Evolutionary conservation across 345 rosid species (phyloP).

Genomic region (Populus simonii): DNA sequence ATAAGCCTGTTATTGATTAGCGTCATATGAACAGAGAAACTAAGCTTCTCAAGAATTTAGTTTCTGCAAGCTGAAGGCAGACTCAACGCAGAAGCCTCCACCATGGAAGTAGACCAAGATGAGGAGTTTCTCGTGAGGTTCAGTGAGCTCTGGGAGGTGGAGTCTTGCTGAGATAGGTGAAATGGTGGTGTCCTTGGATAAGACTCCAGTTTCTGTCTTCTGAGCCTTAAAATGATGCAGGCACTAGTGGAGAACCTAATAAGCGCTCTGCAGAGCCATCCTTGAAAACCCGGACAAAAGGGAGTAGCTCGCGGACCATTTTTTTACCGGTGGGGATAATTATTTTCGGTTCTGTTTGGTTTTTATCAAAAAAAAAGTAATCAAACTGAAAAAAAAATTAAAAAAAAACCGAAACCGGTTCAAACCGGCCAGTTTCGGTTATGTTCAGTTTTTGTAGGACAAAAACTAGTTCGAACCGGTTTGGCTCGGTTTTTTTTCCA

Average conservation of each 20-base stretch:
- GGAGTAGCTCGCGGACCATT: constrained; percentile 24
- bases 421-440: too few relatives aligned
- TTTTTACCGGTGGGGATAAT: too few relatives aligned
- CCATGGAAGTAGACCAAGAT: constrained; percentile 45
- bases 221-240: constrained; percentile 20
- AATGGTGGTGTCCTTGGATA: constrained; percentile 30
- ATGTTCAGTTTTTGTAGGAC: too few relatives aligned
- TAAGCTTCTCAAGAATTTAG: constrained; percentile 22
- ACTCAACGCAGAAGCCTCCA: constrained; percentile 42
- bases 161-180: constrained; percentile 31
- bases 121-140: constrained; percentile 23
- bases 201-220: constrained; percentile 28
- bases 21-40: background rate
- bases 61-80: constrained; percentile 32
- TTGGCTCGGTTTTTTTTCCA: too few relatives aligned
- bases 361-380: too few relatives aligned
- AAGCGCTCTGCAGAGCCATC: constrained; percentile 40
- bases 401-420: too few relatives aligned
- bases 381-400: too few relatives aligned
- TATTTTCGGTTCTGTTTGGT: too few relatives aligned
- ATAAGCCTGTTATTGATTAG: too few relatives aligned
- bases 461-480: too few relatives aligned
- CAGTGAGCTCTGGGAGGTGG: constrained; percentile 32
- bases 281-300: background rate
- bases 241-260: constrained; percentile 16